Conservation (phyloP, 192 early-diverging fungal genomes). For the Coemansia javaensis region DNA sequence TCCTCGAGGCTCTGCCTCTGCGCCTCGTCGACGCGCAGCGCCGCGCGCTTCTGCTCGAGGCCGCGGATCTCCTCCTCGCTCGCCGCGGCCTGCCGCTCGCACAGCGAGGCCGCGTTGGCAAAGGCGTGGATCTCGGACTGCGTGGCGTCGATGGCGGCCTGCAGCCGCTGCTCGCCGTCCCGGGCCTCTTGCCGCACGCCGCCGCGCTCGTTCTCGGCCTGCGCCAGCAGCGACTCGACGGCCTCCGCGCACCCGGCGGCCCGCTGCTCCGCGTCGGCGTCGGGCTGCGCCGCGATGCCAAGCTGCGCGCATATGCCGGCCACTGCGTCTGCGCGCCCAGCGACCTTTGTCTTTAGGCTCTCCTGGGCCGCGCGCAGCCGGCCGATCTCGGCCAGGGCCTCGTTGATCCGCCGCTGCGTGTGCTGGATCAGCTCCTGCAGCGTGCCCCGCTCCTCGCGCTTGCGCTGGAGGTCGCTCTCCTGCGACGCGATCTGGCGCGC, state of each 20-base stretch:
- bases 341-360: slow-evolving; percentile 24
- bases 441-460: slow-evolving; percentile 17
- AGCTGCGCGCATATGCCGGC: slow-evolving; percentile 12
- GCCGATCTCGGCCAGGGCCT: slow-evolving; percentile 23
- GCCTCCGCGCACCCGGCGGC: slow-evolving; percentile 12
- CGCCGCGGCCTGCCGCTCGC: slow-evolving; percentile 15
- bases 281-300: slow-evolving; percentile 1
- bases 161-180: slow-evolving; percentile 17
- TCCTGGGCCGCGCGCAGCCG: slow-evolving; percentile 28
- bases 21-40: slow-evolving; percentile 14
- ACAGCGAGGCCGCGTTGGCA: slow-evolving; percentile 10
- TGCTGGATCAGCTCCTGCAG: slow-evolving; percentile 13
- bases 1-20: slow-evolving; percentile 2
- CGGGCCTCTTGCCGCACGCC: slow-evolving; percentile 12
- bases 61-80: slow-evolving; percentile 15
- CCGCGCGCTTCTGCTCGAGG: slow-evolving; percentile 16
- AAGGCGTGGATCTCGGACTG: slow-evolving; percentile 33
- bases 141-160: slow-evolving; percentile 20
- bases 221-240: slow-evolving; percentile 35
- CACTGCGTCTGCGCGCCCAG: slow-evolving; percentile 14
- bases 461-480: slow-evolving; percentile 26
- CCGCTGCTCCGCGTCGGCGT: slow-evolving; percentile 11
- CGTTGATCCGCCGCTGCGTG: slow-evolving; percentile 13
- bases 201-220: slow-evolving; percentile 47
- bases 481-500: slow-evolving; percentile 26